Evolutionary conservation across 306 rosid species (phyloP), one percentile per base, ranked within the genome.

Genomic region (Ormosia emarginata): DNA sequence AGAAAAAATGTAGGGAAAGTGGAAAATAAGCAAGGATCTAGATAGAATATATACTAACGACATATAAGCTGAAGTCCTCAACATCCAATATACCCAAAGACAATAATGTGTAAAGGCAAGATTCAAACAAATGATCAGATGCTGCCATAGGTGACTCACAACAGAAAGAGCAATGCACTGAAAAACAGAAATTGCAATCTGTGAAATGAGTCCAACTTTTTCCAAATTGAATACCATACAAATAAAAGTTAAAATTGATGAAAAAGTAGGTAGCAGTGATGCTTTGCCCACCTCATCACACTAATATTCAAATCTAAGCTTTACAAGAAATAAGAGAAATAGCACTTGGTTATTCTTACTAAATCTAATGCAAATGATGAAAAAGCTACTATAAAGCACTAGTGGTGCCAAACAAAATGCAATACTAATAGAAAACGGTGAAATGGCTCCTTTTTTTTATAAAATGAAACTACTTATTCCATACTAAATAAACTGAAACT

Each of bases 141-240:
- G 15, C 55, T 36, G 33, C 49, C 17, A 0, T 24, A 36, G n/a
- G 66, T 47, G 57, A 75, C 9, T 49, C 49, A 82, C 68, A 47
- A 75, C 29, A 37, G 57, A 70, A 77, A 52, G 67, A 43, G 61
- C 29, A 70, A n/a, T 49, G 39, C 73, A 47, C 34, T 50, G 24
- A 50, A 63, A 59, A 55, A 79, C 4, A 58, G 14, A 53, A 53
- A 66, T 53, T 53, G 17, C 36, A 67, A 70, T 75, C 56, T 33
- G 70, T 57, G 67, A 81, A 55, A 81, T 5, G 11, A 33, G 62
- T 57, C 46, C 55, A 39, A 33, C 57, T 67, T 82, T 82, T 13
- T 73, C 79, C 55, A 52, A 62, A 30, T 37, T 37, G 70, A 50
- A 71, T 39, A 50, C n/a, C 32, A 8, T 37, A 7, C 72, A 80